A percentile compares a stretch with the other conserved stretches of the same genome.
These are phyloP conservation scores for Aspergillus intermedius DNA, from an alignment of 2,329 filamentous ascomycete species.

Conservation along the genomic window DNA sequence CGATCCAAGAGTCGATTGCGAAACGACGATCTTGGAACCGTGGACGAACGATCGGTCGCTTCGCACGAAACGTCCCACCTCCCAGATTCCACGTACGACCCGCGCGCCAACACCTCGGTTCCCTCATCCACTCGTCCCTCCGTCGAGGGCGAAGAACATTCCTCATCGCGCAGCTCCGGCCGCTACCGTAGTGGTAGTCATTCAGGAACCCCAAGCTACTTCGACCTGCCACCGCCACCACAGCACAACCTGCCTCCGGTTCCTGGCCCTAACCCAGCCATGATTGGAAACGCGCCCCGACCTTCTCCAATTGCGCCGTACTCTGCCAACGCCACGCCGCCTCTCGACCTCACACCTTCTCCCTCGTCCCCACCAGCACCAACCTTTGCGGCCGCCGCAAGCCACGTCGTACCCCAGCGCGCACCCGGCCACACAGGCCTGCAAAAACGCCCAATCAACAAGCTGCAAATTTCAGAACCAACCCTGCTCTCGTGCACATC, in stretches of 20 bases:
- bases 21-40: constrained; percentile 49
- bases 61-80: constrained; percentile 20
- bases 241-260: constrained; percentile 23
- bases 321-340: constrained; percentile 49
- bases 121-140: constrained; percentile 29
- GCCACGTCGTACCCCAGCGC: constrained; percentile 21
- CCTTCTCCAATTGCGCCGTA: constrained; percentile 44
- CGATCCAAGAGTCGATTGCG: constrained; percentile 50
- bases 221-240: constrained; percentile 28
- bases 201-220: constrained; percentile 27
- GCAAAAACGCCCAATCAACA: constrained; percentile 54
- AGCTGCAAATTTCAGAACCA: constrained; percentile 58
- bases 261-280: not conserved
- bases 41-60: constrained; percentile 39
- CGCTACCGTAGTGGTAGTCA: constrained; percentile 35
- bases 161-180: constrained; percentile 34
- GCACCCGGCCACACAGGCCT: constrained; percentile 23
- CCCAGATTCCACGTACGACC: constrained; percentile 19
- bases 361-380: constrained; percentile 32
- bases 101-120: constrained; percentile 19
- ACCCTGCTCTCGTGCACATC: constrained; percentile 48
- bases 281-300: constrained; percentile 35
- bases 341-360: constrained; percentile 40
- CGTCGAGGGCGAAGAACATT: constrained; percentile 24
- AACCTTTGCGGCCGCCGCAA: constrained; percentile 16